Evolutionary conservation across 2,329 filamentous ascomycete species (phyloP).

Genomic region (Arthrobotrys entomopaga): DNA sequence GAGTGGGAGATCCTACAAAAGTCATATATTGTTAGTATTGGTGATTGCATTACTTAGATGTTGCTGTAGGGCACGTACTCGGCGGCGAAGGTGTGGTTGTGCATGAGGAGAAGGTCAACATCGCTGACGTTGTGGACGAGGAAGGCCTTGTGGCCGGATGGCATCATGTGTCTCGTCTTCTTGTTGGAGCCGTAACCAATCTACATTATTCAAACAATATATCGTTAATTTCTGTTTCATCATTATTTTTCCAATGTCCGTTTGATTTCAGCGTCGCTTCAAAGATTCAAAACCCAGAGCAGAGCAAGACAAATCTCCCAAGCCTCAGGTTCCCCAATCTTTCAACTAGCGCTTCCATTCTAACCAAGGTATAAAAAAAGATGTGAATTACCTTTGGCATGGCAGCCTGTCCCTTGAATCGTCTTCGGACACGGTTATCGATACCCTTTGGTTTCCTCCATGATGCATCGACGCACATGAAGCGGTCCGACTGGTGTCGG

Average conservation of each 20-base stretch:
- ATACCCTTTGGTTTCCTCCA: slow-evolving; percentile 99
- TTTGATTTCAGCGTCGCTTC: not conserved
- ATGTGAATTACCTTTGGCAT: slow-evolving; percentile 93
- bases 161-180: slow-evolving; percentile 99
- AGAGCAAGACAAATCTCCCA: slow-evolving; percentile 14
- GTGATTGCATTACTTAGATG: not conserved
- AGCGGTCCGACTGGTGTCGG: slow-evolving; percentile 97
- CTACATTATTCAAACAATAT: slow-evolving; percentile 65
- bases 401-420: slow-evolving; percentile 92
- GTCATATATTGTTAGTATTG: slow-evolving; percentile 62
- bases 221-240: slow-evolving; percentile 14
- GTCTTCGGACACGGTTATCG: slow-evolving; percentile 95
- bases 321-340: not conserved
- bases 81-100: slow-evolving; percentile 98
- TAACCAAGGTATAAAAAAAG: not conserved
- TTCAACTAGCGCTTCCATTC: not conserved
- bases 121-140: slow-evolving; percentile 96
- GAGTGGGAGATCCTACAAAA: slow-evolving; percentile 86
- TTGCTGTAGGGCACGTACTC: slow-evolving; percentile 74
- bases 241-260: not conserved
- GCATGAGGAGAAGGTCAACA: slow-evolving; percentile 98
- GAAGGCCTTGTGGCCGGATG: slow-evolving; percentile 99
- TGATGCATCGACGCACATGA: slow-evolving; percentile 87
- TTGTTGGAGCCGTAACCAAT: slow-evolving; percentile 99
- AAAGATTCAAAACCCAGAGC: not conserved